Evolutionary conservation across 2,329 filamentous ascomycete species (phyloP).

Genomic region (Penicillium concentricum): DNA sequence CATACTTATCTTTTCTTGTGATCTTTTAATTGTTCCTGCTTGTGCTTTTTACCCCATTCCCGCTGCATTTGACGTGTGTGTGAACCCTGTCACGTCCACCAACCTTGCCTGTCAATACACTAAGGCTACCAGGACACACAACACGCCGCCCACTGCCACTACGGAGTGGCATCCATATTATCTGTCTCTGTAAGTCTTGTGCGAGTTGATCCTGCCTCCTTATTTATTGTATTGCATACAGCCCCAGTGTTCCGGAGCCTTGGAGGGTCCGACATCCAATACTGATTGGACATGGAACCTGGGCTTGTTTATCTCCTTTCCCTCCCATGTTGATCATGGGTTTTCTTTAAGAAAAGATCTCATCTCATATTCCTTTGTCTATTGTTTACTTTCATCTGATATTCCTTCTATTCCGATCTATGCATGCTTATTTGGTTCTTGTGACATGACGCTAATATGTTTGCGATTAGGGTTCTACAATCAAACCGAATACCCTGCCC

Average conservation of each 20-base stretch:
- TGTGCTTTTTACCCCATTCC: neutral
- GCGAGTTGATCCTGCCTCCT: too few relatives aligned
- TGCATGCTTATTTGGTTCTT: neutral
- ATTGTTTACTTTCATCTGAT: neutral
- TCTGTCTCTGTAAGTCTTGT: neutral
- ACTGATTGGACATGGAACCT: neutral
- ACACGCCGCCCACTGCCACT: neutral
- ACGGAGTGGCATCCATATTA: neutral
- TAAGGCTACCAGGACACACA: neutral
- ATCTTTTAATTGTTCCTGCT: neutral
- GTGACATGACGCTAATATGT: neutral
- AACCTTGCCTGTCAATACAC: neutral
- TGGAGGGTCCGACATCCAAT: neutral
- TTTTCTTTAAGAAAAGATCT: neutral
- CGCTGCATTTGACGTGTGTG: neutral
- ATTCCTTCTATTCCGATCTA: neutral
- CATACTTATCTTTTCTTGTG: too few relatives aligned
- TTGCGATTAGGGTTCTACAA: neutral
- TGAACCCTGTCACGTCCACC: neutral
- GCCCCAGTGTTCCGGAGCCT: neutral
- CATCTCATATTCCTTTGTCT: neutral
- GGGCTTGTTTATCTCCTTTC: neutral
- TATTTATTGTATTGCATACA: neutral
- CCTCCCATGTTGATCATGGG: neutral
- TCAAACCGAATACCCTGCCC: neutral